Percentiles rank a stretch among this genome's conserved stretches.
phyloP scores from a whole-genome alignment of 352 stramenopile species.

The Globisporangium irregulare region DNA sequence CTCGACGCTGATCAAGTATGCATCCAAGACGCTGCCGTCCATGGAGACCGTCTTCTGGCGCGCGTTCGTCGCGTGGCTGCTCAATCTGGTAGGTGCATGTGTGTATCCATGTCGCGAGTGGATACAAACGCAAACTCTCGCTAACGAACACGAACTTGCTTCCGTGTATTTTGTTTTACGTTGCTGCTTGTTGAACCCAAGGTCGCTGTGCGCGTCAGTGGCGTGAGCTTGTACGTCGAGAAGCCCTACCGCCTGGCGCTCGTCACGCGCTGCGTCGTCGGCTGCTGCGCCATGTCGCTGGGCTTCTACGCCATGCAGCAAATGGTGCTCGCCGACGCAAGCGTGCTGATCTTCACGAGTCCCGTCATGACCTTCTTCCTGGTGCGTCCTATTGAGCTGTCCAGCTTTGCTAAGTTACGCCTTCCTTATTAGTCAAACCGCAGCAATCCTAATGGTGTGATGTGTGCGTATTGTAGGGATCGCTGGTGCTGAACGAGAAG shows the following conservation, averaged over 20 bases:
- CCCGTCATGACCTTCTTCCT: constrained; percentile 61
- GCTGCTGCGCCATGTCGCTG: constrained; percentile 45
- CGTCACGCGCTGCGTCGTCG: constrained; percentile 35
- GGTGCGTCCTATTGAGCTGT: constrained; percentile 19
- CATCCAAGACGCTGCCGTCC: constrained; percentile 41
- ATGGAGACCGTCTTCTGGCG: constrained; percentile 74
- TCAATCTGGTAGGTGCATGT: constrained; percentile 39
- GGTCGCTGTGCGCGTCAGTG: constrained; percentile 33
- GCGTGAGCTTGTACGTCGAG: constrained; percentile 30
- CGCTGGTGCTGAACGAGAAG: constrained; percentile 27
- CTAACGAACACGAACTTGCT: neutral
- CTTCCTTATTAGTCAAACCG: neutral
- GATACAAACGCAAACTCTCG: neutral
- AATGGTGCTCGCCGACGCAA: constrained; percentile 61
- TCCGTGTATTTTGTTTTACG: neutral
- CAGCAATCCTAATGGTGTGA: neutral
- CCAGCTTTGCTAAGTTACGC: neutral
- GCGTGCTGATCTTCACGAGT: constrained; percentile 60
- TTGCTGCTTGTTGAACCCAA: constrained; percentile 13
- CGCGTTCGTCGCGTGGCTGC: constrained; percentile 44
- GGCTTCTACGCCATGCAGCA: constrained; percentile 55
- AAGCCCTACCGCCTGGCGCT: constrained; percentile 35
- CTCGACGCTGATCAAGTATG: constrained; percentile 55
- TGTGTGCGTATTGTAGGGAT: constrained; percentile 20
- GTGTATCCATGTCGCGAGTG: neutral